Percentiles rank a stretch among this genome's conserved stretches.
These are phyloP conservation scores for Claviceps sp. DNA, from an alignment of 2,329 filamentous ascomycete species.

Conservation along the genomic window DNA sequence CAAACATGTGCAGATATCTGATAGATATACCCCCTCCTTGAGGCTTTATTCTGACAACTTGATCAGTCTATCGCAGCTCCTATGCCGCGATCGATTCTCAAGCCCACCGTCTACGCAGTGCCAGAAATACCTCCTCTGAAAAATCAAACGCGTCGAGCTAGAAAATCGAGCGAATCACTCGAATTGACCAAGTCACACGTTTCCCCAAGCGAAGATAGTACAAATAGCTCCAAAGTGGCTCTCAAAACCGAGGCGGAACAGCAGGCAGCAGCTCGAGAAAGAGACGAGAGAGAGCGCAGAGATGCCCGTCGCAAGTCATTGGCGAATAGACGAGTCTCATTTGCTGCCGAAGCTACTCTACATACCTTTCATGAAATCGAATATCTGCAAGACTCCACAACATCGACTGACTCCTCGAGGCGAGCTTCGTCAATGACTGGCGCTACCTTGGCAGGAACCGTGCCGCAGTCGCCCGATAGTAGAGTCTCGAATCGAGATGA, in stretches of 20 bases:
- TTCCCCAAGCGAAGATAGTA: conserved; percentile 11
- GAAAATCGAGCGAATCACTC: neutral
- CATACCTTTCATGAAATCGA: conserved; percentile 96
- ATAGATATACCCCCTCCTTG: too few species aligned
- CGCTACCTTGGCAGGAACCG: conserved; percentile 22
- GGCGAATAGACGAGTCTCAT: conserved; percentile 86
- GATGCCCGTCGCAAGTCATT: conserved; percentile 87
- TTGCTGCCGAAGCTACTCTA: conserved; percentile 90
- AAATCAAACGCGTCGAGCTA: conserved; percentile 4
- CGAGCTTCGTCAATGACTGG: conserved; percentile 48
- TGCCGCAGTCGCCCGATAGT: conserved; percentile 46
- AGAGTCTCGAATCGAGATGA: conserved; percentile 51
- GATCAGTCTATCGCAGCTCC: conserved; percentile 42
- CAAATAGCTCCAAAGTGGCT: conserved; percentile 42
- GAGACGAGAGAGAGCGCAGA: conserved; percentile 60
- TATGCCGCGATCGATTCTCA: conserved; percentile 59
- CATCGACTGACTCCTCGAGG: conserved; percentile 62
- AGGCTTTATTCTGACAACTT: neutral
- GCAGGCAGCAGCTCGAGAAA: conserved; percentile 53
- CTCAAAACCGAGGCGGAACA: conserved; percentile 58
- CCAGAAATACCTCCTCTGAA: conserved; percentile 56
- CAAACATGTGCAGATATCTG: neutral
- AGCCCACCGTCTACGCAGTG: conserved; percentile 57
- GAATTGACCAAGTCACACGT: conserved; percentile 8
- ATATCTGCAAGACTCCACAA: conserved; percentile 74